phyloP scores from a whole-genome alignment of 1,139 yeast species.

The Candida sojae region DNA sequence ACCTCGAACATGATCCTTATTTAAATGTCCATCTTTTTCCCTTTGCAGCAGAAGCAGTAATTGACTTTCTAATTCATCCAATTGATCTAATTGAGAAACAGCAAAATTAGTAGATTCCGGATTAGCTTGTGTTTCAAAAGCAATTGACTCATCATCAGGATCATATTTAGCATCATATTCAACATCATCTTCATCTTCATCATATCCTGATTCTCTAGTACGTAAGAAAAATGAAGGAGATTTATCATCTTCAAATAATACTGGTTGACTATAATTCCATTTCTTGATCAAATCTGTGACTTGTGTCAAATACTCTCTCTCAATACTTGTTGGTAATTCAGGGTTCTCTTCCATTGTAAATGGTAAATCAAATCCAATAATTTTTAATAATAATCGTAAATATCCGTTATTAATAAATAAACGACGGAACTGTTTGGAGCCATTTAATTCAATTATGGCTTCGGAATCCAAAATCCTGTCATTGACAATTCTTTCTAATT shows the following conservation, averaged over 20 bases:
- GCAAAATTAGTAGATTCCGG: conserved; percentile 17
- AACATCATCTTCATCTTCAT: conserved; percentile 20
- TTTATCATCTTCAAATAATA: conserved; percentile 42
- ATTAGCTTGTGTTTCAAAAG: conserved; percentile 33
- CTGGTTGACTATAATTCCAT: conserved; percentile 35
- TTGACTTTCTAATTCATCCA: conserved; percentile 34
- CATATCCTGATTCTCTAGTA: conserved; percentile 18
- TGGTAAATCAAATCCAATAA: conserved; percentile 44
- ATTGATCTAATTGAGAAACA: conserved; percentile 29
- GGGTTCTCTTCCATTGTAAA: conserved; percentile 35
- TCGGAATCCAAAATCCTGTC: conserved; percentile 20
- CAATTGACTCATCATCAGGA: conserved; percentile 30
- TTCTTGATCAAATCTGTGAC: conserved; percentile 28
- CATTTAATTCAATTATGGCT: conserved; percentile 17
- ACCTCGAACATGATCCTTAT: conserved; percentile 15
- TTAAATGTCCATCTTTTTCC: not conserved
- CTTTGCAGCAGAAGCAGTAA: conserved; percentile 9
- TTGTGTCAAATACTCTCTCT: conserved; percentile 22
- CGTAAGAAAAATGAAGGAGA: conserved; percentile 39
- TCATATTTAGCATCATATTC: conserved; percentile 15
- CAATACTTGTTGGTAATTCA: conserved; percentile 21
- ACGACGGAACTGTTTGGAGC: conserved; percentile 23
- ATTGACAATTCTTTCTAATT: conserved; percentile 33
- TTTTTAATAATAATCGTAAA: conserved; percentile 31
- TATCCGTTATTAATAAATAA: conserved; percentile 37